phyloP scores from a whole-genome alignment of 139 green algal genomes.

The Volvox reticuliferus region DNA sequence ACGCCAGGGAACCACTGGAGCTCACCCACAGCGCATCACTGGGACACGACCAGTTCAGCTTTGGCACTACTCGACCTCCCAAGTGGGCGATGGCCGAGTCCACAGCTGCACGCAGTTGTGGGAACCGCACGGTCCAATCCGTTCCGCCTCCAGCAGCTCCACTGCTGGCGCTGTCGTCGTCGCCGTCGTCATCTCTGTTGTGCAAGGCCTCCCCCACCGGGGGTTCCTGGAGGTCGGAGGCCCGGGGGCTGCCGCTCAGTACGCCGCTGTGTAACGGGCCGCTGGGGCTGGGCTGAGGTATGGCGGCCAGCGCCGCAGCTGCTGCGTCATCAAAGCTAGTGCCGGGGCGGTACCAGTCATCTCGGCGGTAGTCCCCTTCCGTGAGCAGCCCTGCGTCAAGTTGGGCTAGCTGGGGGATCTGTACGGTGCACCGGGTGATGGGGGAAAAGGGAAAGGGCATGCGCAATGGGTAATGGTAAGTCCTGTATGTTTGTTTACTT shows the following conservation, averaged over 20 bases:
- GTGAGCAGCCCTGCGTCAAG: conserved; percentile 8
- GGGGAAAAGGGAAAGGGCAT: not conserved
- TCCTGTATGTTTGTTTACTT: too few species aligned
- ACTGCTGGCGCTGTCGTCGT: conserved; percentile 9
- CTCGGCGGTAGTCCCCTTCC: conserved; percentile 55
- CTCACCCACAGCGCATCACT: conserved; percentile 92
- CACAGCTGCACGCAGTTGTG: conserved; percentile 60
- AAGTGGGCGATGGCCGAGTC: conserved; percentile 66
- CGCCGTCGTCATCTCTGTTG: conserved; percentile 24
- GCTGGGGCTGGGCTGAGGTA: conserved; percentile 39
- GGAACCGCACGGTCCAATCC: conserved; percentile 47
- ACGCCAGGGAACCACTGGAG: conserved; percentile 39
- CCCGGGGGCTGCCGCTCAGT: not conserved
- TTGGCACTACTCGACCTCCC: conserved; percentile 84
- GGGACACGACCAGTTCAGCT: conserved; percentile 94
- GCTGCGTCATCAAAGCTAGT: not conserved
- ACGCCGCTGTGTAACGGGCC: not conserved
- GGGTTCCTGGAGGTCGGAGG: not conserved
- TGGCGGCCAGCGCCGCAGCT: not conserved
- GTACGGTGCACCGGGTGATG: not conserved
- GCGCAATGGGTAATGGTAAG: not conserved
- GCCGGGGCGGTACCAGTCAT: conserved; percentile 17
- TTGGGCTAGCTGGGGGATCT: not conserved
- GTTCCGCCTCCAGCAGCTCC: not conserved
- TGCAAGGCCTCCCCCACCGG: not conserved